Base-by-base conservation (phyloP, 2,329 filamentous ascomycete species). In the Penicillium decumbens region DNA sequence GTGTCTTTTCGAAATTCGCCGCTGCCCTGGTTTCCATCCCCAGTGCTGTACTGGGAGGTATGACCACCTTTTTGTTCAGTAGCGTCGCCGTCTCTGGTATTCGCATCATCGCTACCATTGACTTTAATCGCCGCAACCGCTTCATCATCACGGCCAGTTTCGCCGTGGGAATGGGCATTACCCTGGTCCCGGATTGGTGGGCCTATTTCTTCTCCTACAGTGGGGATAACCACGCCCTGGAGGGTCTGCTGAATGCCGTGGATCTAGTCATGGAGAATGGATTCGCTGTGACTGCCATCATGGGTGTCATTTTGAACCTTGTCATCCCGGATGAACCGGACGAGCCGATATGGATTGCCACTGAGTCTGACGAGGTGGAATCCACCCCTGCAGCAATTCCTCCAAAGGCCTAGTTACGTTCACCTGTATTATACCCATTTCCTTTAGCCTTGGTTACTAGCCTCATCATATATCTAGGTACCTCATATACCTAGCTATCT, bases 301-400 rank as follows among this genome's bases (percentile, higher is more conserved):
- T 91, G 35, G 82, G 82, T 43, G 77, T 93, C 64, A 68, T 88
- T 20, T 75, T 95, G 43, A 95, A 95, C 65, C 68, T 93, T 43
- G 58, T 81, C 0, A 71, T 95, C 13, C 81, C 84, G 0, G 84
- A 88, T 61, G 89, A 95, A 70, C 72, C 85, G n/a, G 88, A 89
- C 59, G 85, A 88, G 27, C 73, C 75, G 43, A 50, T 66, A 33
- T 64, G 42, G 58, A 61, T 51, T 15, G 47, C 55, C 15, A 61
- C 57, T 6, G 57, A 62, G 29, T 54, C 52, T 2, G 57, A 58
- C 9, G 61, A 61, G 45, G 55, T 29, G 4, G 37, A 41, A n/a
- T 3, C 33, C 3, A 37, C 33, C 8, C 33, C 15, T 20, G 33
- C 15, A 9, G 1, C 33, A 23, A 15, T 3, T 10, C 33, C 33